Evolutionary conservation across 257 asterid genomes (phyloP).

Genomic region (Knoxia roxburghii): DNA sequence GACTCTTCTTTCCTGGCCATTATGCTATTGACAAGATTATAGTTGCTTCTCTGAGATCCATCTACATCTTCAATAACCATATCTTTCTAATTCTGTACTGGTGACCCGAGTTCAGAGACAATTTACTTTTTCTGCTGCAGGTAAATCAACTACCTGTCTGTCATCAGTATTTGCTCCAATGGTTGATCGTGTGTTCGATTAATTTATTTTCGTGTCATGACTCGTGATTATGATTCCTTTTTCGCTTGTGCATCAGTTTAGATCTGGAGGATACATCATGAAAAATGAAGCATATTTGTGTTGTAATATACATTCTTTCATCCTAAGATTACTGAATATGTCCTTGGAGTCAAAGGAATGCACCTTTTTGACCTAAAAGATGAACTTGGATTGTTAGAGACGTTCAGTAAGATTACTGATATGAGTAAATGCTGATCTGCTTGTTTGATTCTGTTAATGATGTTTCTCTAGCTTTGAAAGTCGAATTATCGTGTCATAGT

Average conservation of each 20-base stretch:
- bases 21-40: neutral
- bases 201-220: too few relatives aligned
- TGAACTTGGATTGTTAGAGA: slow-evolving; percentile 1
- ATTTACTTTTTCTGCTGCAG: neutral
- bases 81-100: neutral
- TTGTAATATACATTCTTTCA: slow-evolving; percentile 2
- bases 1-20: neutral
- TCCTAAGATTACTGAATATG: neutral
- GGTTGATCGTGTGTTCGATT: too few relatives aligned
- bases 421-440: neutral
- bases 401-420: neutral
- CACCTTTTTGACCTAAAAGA: slow-evolving; percentile 11
- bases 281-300: neutral
- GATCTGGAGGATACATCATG: neutral
- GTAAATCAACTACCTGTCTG: neutral
- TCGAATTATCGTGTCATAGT: too few relatives aligned
- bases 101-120: neutral
- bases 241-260: too few relatives aligned
- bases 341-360: slow-evolving; percentile 12
- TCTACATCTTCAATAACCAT: neutral
- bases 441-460: too few relatives aligned
- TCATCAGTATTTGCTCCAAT: neutral
- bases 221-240: too few relatives aligned
- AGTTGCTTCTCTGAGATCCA: neutral
- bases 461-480: neutral